phyloP scores from a whole-genome alignment of 2,329 filamentous ascomycete genomes.

The Aureobasidium vineae region DNA sequence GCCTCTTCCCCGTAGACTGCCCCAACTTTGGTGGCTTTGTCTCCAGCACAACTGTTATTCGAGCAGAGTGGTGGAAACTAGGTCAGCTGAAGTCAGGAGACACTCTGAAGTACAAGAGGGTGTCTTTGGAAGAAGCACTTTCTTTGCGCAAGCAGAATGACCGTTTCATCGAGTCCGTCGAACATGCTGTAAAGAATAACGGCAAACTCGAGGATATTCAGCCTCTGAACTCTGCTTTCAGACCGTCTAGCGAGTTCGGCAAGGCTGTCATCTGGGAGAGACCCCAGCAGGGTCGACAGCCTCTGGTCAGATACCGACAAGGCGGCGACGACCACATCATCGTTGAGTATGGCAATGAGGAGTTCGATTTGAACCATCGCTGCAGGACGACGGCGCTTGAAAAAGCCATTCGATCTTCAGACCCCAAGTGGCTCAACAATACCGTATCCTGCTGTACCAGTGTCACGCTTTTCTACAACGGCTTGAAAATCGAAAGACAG shows the following conservation, averaged over 20 bases:
- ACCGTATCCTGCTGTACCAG: constrained; percentile 54
- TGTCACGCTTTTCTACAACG: constrained; percentile 46
- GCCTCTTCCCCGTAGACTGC: constrained; percentile 59
- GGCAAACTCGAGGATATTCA: constrained; percentile 37
- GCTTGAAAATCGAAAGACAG: constrained; percentile 39
- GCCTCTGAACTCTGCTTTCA: constrained; percentile 34
- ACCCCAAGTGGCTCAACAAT: constrained; percentile 44
- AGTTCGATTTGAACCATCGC: constrained; percentile 53
- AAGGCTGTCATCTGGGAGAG: constrained; percentile 38
- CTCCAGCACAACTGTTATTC: constrained; percentile 55
- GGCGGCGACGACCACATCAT: constrained; percentile 53
- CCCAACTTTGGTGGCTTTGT: constrained; percentile 63
- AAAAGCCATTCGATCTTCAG: constrained; percentile 47
- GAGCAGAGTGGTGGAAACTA: constrained; percentile 60
- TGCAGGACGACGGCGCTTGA: constrained; percentile 57
- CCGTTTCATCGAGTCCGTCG: constrained; percentile 47
- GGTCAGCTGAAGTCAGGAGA: constrained; percentile 62
- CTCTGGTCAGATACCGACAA: constrained; percentile 40
- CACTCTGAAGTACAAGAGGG: constrained; percentile 51
- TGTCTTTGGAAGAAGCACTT: constrained; percentile 55
- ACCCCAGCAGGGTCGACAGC: constrained; percentile 32
- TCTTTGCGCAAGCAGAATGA: constrained; percentile 46
- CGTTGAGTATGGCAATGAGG: constrained; percentile 58
- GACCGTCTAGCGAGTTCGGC: constrained; percentile 32
- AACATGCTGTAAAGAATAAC: constrained; percentile 41